Base-by-base conservation (phyloP, 164 flowering plant genomes). In the Berberis vulgaris region DNA sequence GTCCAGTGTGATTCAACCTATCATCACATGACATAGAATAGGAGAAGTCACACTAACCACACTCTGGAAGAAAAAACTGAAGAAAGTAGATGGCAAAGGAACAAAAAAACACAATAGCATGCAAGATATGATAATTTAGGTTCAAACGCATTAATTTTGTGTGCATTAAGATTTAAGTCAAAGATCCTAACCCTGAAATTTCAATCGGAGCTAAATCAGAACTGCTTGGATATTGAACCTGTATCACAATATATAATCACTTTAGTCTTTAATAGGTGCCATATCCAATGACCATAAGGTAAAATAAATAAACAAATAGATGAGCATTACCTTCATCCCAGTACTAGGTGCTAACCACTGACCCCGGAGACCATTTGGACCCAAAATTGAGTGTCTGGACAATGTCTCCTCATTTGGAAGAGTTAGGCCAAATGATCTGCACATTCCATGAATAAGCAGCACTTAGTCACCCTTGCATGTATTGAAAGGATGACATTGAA, bases 381-480 rank as follows among this genome's bases (percentile, higher is more conserved):
- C 99, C 42, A 95, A 76, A 67, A 95, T 69, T 7, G 97, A 95
- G 71, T 95, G 99, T 68, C 97, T 89, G 12, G 99, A 89, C 64
- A 91, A 73, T 43, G 99, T 95, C 70, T 89, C 99, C 70, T 85
- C 79, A 67, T 84, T 91, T 45, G 96, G 97, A 72, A 59, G 80
- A 69, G 94, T 90, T 44, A 85, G 56, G 67, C 76, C 70, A 45
- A 89, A 69, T 65, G 96, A 84, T 61, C 70, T 67, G 70, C 41
- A 69, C 5, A 46, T 45, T 6, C 46, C 54, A 65, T 13, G 12
- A 45, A 47, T 52, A 8, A 46, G 26, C 26, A 26, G 26, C 26
- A 26, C 26, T 26, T 26, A 26, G 26, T 26, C 26, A 26, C 26
- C 26, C 26, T 26, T 26, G 26, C 49, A 46, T 46, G 49, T 46